Percentiles rank a stretch among this genome's conserved stretches.
Conservation (phyloP, 2,329 filamentous ascomycete genomes). For the Aspergillus jensenii region DNA sequence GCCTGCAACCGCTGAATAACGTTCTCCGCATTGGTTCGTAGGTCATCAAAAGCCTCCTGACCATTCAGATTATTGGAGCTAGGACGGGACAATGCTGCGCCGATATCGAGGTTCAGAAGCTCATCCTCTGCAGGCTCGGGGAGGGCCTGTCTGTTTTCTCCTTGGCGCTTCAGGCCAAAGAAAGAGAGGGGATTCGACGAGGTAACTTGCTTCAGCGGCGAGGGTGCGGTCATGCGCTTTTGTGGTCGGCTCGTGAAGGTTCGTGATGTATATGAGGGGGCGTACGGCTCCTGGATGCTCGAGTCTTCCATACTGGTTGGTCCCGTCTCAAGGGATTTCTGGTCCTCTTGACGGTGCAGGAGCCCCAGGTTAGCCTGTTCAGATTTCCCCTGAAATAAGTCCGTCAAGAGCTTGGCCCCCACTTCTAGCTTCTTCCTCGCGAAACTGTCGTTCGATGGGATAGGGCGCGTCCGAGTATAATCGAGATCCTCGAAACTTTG, state of each 20-base stretch:
- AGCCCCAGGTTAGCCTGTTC: slow-evolving; percentile 50
- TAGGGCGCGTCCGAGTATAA: slow-evolving; percentile 14
- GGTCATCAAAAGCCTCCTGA: slow-evolving; percentile 56
- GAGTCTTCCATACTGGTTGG: slow-evolving; percentile 12
- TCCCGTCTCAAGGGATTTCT: slow-evolving; percentile 14
- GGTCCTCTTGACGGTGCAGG: slow-evolving; percentile 14
- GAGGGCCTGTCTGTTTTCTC: slow-evolving; percentile 24
- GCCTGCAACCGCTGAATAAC: slow-evolving; percentile 56
- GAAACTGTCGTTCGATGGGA: slow-evolving; percentile 23
- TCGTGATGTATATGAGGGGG: slow-evolving; percentile 16
- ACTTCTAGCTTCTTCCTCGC: slow-evolving; percentile 33
- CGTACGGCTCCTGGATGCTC: slow-evolving; percentile 14
- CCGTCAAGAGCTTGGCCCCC: slow-evolving; percentile 41
- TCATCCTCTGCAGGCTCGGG: slow-evolving; percentile 51
- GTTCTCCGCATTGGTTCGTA: slow-evolving; percentile 57
- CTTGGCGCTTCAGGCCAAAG: slow-evolving; percentile 39
- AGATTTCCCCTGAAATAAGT: slow-evolving; percentile 56
- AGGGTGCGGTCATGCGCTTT: slow-evolving; percentile 30
- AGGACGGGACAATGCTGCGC: slow-evolving; percentile 54
- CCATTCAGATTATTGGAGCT: slow-evolving; percentile 49
- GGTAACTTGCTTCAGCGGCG: slow-evolving; percentile 34
- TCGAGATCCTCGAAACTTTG: slow-evolving; percentile 24
- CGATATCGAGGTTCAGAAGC: slow-evolving; percentile 56
- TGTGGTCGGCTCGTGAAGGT: slow-evolving; percentile 23
- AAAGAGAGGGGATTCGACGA: slow-evolving; percentile 43